These are phyloP conservation scores for Paramecium pentaurelia DNA, from an alignment of 73 alveolate species.

Conservation along the genomic window DNA sequence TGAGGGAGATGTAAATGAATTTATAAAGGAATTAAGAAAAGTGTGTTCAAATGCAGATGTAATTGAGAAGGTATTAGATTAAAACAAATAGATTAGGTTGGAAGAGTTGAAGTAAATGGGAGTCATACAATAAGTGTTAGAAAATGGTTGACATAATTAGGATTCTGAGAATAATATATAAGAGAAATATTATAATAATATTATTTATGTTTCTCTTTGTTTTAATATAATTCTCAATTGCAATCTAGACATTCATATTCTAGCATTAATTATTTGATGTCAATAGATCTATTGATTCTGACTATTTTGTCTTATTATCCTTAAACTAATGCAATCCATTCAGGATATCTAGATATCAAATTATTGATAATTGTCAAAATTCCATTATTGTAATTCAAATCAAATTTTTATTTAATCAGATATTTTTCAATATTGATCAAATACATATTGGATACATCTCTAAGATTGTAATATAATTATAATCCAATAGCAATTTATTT, in stretches of 20 bases:
- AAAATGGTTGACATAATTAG: slow-evolving; percentile 10
- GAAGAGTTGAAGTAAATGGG: slow-evolving; percentile 48
- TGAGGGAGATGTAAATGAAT: slow-evolving; percentile 27
- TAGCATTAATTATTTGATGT: not conserved
- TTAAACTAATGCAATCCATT: not conserved
- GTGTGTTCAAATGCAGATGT: slow-evolving; percentile 52
- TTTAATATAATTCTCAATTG: not conserved
- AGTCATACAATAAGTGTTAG: slow-evolving; percentile 44
- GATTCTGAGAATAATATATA: slow-evolving; percentile 15
- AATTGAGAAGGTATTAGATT: not conserved
- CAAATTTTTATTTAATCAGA: not conserved
- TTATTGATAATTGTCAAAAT: not conserved
- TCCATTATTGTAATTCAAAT: not conserved
- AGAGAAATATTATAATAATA: not conserved
- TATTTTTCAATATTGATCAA: not conserved
- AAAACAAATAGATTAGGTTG: not conserved
- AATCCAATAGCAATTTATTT: not conserved
- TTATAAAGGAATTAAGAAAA: slow-evolving; percentile 26
- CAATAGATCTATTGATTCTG: not conserved
- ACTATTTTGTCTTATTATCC: not conserved
- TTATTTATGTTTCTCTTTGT: not conserved
- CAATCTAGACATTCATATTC: not conserved
- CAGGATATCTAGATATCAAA: not conserved
- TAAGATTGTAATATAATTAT: not conserved
- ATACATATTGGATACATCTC: slow-evolving; percentile 11